phyloP scores from a whole-genome alignment of 768 basidiomycete genomes.

The Leccinum boreale region DNA sequence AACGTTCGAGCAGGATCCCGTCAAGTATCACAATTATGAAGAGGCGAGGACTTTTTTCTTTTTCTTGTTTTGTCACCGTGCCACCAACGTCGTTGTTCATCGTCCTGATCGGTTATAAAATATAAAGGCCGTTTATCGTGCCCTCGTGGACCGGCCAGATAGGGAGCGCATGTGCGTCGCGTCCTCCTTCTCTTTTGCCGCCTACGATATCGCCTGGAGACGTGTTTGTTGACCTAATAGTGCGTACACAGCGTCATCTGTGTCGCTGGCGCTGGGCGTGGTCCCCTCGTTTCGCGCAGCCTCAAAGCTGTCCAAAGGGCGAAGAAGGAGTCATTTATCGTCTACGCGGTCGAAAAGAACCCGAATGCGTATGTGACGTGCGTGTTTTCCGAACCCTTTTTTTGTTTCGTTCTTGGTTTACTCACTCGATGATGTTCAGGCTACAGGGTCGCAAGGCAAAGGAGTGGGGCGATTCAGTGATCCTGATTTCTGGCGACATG shows the following conservation, averaged over 20 bases:
- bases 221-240: conserved; percentile 15
- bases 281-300: conserved; percentile 85
- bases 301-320: conserved; percentile 73
- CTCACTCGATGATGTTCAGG: conserved; percentile 38
- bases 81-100: conserved; percentile 1
- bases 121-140: conserved; percentile 72
- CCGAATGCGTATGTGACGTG: conserved; percentile 94
- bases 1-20: conserved; percentile 95
- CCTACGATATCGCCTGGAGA: not conserved
- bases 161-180: conserved; percentile 55
- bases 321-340: conserved; percentile 55
- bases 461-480: conserved; percentile 82
- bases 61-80: conserved; percentile 1
- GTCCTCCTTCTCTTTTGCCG: conserved; percentile 25
- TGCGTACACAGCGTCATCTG: conserved; percentile 63
- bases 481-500: conserved; percentile 95
- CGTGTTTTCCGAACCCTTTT: conserved; percentile 30
- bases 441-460: conserved; percentile 76
- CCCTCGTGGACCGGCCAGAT: conserved; percentile 68
- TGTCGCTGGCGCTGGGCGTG: conserved; percentile 93
- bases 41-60: conserved; percentile 48
- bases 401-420: conserved; percentile 3
- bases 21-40: conserved; percentile 95
- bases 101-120: not conserved
- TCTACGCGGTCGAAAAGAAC: conserved; percentile 93